These are phyloP conservation scores for Aspergillus sp. DNA, from an alignment of 2,329 filamentous ascomycete genomes.

Conservation along the genomic window DNA sequence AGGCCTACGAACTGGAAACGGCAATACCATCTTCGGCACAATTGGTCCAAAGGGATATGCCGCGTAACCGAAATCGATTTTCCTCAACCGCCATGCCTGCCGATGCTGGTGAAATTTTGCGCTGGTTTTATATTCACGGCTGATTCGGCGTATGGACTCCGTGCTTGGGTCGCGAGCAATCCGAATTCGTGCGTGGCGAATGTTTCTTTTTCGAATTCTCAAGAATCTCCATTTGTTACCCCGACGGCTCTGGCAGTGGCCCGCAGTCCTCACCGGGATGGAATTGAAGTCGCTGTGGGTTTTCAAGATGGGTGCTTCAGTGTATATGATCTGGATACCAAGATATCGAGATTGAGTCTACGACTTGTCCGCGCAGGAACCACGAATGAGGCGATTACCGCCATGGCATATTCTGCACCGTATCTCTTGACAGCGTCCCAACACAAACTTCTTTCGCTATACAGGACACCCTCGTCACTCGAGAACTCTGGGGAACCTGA, in stretches of 20 bases:
- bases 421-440: constrained; percentile 73
- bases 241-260: constrained; percentile 49
- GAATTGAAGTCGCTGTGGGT: constrained; percentile 57
- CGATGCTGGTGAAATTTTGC: constrained; percentile 65
- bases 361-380: constrained; percentile 55
- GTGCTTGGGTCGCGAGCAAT: constrained; percentile 66
- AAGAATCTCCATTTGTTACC: constrained; percentile 54
- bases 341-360: constrained; percentile 36
- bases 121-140: constrained; percentile 71
- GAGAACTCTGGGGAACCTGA: constrained; percentile 3
- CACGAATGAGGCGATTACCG: constrained; percentile 57
- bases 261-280: constrained; percentile 33
- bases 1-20: constrained; percentile 68
- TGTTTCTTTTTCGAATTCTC: constrained; percentile 18
- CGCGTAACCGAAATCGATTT: constrained; percentile 69
- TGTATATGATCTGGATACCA: constrained; percentile 55
- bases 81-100: constrained; percentile 46
- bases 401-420: constrained; percentile 63
- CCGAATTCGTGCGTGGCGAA: constrained; percentile 53
- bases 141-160: constrained; percentile 59
- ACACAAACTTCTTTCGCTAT: constrained; percentile 66
- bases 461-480: constrained; percentile 46
- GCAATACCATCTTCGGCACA: constrained; percentile 80
- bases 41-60: constrained; percentile 80
- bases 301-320: constrained; percentile 65